These are phyloP conservation scores for Backusella luteola DNA, from an alignment of 192 early-diverging fungal species.

Conservation along the genomic window DNA sequence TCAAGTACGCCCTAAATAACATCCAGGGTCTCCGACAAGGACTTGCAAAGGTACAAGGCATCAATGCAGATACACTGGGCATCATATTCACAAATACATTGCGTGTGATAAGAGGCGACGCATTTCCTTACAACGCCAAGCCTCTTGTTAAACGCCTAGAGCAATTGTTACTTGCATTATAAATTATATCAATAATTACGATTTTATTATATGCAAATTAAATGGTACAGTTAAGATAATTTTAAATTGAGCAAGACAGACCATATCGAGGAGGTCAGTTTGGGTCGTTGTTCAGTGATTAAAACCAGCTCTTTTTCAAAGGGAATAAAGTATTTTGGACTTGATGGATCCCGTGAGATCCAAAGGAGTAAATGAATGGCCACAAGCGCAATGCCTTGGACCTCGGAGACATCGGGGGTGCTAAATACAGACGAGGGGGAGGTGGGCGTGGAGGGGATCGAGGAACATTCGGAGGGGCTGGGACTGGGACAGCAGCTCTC, in stretches of 20 bases:
- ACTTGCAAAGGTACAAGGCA: not conserved
- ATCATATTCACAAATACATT: not conserved
- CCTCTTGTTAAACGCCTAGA: not conserved
- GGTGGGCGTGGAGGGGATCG: not conserved
- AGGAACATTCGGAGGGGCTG: not conserved
- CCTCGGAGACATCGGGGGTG: constrained; percentile 8
- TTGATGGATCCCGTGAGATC: constrained; percentile 17
- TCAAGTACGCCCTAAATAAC: constrained; percentile 12
- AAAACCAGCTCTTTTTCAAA: constrained; percentile 24
- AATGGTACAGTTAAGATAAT: constrained; percentile 2
- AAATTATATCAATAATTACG: not conserved
- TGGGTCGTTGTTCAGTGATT: constrained; percentile 21
- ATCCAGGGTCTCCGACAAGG: not conserved
- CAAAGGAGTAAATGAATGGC: constrained; percentile 14
- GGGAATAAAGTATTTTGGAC: constrained; percentile 22
- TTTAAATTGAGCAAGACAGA: constrained; percentile 1
- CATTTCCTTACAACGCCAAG: not conserved
- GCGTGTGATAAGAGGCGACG: not conserved
- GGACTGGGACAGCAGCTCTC: constrained; percentile 5
- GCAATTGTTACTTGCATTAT: not conserved
- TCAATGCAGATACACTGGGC: not conserved
- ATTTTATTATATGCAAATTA: not conserved
- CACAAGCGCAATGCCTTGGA: constrained; percentile 21
- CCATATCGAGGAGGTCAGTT: not conserved
- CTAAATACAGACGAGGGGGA: constrained; percentile 1